A percentile compares a stretch with the other conserved stretches of the same genome.
Evolutionary conservation across 306 rosid species (phyloP).

Genomic region (Neltuma alba): DNA sequence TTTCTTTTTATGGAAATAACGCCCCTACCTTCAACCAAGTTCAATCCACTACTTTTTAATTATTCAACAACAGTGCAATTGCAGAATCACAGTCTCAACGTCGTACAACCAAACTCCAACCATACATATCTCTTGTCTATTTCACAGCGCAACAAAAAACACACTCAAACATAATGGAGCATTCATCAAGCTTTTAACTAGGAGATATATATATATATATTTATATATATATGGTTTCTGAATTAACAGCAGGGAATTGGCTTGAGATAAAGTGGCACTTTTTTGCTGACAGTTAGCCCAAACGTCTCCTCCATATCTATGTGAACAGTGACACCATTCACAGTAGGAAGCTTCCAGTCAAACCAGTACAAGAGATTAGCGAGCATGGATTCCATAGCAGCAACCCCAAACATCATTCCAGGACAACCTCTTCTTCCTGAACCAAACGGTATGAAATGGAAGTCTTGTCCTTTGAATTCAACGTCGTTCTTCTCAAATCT

Average conservation of each 20-base stretch:
- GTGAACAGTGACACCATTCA: not conserved
- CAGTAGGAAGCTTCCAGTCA: slow-evolving; percentile 33
- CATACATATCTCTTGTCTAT: too few relatives aligned
- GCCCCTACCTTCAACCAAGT: too few relatives aligned
- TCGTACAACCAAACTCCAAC: not conserved
- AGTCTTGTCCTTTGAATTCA: slow-evolving; percentile 27
- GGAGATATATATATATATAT: too few relatives aligned
- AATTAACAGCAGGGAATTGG: not conserved
- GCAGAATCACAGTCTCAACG: not conserved
- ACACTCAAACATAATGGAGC: too few relatives aligned
- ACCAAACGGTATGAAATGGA: slow-evolving; percentile 35
- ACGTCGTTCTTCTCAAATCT: slow-evolving; percentile 28
- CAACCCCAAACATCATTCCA: slow-evolving; percentile 34
- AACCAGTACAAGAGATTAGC: slow-evolving; percentile 52
- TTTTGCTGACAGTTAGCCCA: slow-evolving; percentile 22
- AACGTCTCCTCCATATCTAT: slow-evolving; percentile 32
- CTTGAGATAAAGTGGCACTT: slow-evolving; percentile 33
- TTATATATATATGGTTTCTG: not conserved
- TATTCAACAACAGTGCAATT: not conserved
- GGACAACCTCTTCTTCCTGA: slow-evolving; percentile 44
- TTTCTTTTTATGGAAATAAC: too few relatives aligned
- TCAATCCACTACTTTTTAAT: not conserved
- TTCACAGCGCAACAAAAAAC: too few relatives aligned
- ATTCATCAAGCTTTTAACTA: too few relatives aligned
- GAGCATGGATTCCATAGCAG: slow-evolving; percentile 26